Percentiles rank a stretch among this genome's conserved stretches.
phyloP scores from a whole-genome alignment of 2,329 filamentous ascomycete genomes.

The Aspergillus sp. region DNA sequence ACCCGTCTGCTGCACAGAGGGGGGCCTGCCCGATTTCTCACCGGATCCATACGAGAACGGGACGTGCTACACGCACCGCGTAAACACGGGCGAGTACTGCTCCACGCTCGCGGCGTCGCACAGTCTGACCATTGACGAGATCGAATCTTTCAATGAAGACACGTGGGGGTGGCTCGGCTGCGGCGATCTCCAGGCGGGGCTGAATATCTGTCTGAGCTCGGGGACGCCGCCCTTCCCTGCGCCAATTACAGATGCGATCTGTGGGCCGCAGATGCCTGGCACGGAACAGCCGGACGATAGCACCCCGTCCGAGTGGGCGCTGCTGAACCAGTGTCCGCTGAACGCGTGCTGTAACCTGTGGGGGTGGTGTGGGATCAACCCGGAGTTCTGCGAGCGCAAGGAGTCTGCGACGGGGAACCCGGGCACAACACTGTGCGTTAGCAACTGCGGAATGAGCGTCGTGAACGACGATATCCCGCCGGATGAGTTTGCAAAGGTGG shows the following conservation, averaged over 20 bases:
- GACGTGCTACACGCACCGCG: conserved; percentile 41
- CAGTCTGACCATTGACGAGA: conserved; percentile 40
- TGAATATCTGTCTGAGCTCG: conserved; percentile 46
- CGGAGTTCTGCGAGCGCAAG: conserved; percentile 47
- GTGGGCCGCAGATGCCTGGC: conserved; percentile 51
- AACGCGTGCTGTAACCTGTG: conserved; percentile 50
- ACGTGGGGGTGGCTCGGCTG: conserved; percentile 53
- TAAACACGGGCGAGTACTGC: conserved; percentile 41
- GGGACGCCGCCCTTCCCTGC: conserved; percentile 49
- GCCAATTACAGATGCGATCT: conserved; percentile 42
- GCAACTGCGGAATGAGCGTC: conserved; percentile 47
- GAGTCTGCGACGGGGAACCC: conserved; percentile 35
- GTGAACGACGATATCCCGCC: conserved; percentile 29
- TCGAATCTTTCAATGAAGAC: conserved; percentile 45
- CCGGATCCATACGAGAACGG: conserved; percentile 46
- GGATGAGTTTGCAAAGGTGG: conserved; percentile 25
- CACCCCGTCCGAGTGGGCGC: conserved; percentile 31
- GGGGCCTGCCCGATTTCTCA: conserved; percentile 25
- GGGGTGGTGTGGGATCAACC: conserved; percentile 52
- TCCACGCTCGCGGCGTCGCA: conserved; percentile 32
- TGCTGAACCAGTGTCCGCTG: conserved; percentile 52
- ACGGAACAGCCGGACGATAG: conserved; percentile 36
- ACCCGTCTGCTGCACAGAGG: conserved; percentile 30
- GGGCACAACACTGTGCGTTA: conserved; percentile 45
- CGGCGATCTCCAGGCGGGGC: conserved; percentile 32